Conservation (phyloP, 139 green algal species). For the Volvox africanus region DNA sequence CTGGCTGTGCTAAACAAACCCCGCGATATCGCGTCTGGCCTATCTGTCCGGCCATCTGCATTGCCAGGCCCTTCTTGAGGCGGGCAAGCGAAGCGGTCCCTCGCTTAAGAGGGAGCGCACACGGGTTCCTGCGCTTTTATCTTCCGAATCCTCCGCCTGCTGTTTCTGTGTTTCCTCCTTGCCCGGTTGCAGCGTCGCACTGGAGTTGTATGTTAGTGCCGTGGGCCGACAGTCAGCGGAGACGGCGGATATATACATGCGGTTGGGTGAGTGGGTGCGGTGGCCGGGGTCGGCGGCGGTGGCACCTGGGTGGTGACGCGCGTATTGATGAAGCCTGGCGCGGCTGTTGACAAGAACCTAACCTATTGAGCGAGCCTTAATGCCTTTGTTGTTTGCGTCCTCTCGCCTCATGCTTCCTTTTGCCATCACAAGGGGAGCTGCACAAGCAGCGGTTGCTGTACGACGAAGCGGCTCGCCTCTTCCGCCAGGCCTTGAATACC, state of each 20-base stretch:
- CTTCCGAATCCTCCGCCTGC: too few species aligned
- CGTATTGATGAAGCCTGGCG: too few species aligned
- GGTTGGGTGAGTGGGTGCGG: slow-evolving; percentile 2
- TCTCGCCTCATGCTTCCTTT: background rate
- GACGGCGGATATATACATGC: slow-evolving; percentile 30
- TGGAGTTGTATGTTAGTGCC: slow-evolving; percentile 13
- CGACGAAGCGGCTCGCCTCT: slow-evolving; percentile 33
- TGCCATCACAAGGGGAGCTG: slow-evolving; percentile 7
- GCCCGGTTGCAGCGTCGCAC: background rate
- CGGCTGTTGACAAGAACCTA: too few species aligned
- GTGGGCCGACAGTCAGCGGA: background rate
- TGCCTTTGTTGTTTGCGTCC: background rate
- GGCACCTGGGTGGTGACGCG: too few species aligned
- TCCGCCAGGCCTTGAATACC: background rate
- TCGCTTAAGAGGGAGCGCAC: too few species aligned
- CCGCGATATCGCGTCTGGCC: too few species aligned
- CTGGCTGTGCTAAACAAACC: too few species aligned
- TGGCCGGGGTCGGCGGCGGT: too few species aligned
- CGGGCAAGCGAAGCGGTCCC: too few species aligned
- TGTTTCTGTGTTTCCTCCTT: background rate
- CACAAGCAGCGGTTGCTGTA: slow-evolving; percentile 19
- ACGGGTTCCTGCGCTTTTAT: background rate
- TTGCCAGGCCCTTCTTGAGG: too few species aligned
- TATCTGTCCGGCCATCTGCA: too few species aligned
- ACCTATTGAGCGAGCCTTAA: too few species aligned